phyloP scores from a whole-genome alignment of 1,139 yeast species.

The Geotrichum reessii region DNA sequence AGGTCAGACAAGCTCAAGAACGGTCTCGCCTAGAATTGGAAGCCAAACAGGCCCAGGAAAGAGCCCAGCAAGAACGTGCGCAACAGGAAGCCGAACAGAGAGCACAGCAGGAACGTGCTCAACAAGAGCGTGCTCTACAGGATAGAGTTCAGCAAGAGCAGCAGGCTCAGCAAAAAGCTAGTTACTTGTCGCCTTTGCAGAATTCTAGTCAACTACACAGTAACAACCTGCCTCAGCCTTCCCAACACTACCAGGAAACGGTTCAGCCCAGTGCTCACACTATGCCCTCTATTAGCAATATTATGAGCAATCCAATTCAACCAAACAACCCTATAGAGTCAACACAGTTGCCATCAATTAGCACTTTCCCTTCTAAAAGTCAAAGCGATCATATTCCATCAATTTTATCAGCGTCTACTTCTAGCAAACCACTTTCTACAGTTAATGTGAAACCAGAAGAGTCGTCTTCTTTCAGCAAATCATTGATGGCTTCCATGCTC shows the following conservation, averaged over 20 bases:
- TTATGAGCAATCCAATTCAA: conserved; percentile 8
- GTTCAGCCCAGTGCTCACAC: neutral
- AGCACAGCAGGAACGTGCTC: neutral
- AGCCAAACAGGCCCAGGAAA: conserved; percentile 13
- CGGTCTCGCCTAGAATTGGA: conserved; percentile 3
- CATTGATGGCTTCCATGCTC: neutral
- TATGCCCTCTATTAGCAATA: conserved; percentile 6
- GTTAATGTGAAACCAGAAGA: neutral
- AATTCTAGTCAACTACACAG: neutral
- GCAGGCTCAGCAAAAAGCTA: conserved; percentile 3
- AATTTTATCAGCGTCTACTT: neutral
- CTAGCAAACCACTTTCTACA: neutral
- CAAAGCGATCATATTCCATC: neutral
- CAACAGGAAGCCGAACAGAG: conserved; percentile 2
- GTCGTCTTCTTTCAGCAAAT: neutral
- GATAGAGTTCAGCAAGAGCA: conserved; percentile 1
- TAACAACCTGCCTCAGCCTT: neutral
- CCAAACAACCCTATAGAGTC: neutral
- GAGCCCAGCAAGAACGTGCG: conserved; percentile 10
- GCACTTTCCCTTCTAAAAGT: neutral
- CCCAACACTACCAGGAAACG: neutral
- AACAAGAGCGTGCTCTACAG: neutral
- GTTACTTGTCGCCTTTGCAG: conserved; percentile 1
- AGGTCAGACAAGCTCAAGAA: neutral
- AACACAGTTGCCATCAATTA: conserved; percentile 6